Evolutionary conservation across 164 flowering plant species (phyloP).

Genomic region (Malania oleifera): DNA sequence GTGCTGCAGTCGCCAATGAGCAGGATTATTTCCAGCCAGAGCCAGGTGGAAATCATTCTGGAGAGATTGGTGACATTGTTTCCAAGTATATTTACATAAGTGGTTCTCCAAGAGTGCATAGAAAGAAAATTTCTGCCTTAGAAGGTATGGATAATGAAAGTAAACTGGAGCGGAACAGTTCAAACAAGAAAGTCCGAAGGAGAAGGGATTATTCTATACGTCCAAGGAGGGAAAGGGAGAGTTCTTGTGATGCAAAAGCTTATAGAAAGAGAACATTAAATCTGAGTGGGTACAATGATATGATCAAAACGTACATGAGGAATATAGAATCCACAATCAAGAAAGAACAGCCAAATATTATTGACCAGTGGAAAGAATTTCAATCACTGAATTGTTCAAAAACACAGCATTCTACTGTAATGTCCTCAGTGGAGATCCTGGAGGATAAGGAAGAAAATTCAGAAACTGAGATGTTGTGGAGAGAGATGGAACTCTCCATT

Average conservation of each 20-base stretch:
- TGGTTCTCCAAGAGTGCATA: constrained; percentile 4
- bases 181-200: constrained; percentile 8
- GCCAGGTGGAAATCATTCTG: constrained; percentile 12
- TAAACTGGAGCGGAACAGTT: constrained; percentile 15
- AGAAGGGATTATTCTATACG: constrained; percentile 6
- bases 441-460: constrained; percentile 41
- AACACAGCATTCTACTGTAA: constrained; percentile 6
- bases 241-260: constrained; percentile 16
- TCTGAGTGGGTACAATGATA: constrained; percentile 40
- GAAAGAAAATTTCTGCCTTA: constrained; percentile 15
- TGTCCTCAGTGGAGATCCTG: constrained; percentile 3
- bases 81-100: constrained; percentile 15
- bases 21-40: constrained; percentile 10
- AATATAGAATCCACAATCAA: constrained; percentile 47
- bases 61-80: constrained; percentile 17
- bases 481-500: constrained; percentile 64
- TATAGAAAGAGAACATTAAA: constrained; percentile 21
- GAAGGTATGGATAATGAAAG: constrained; percentile 20
- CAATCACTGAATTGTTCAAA: constrained; percentile 18
- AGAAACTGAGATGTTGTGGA: constrained; percentile 75
- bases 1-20: constrained; percentile 10
- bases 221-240: constrained; percentile 18
- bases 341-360: constrained; percentile 32
- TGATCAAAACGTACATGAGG: constrained; percentile 66
- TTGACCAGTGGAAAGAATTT: constrained; percentile 56